Conservation (phyloP, 2,329 filamentous ascomycete species). For the Colletotrichum lini region DNA sequence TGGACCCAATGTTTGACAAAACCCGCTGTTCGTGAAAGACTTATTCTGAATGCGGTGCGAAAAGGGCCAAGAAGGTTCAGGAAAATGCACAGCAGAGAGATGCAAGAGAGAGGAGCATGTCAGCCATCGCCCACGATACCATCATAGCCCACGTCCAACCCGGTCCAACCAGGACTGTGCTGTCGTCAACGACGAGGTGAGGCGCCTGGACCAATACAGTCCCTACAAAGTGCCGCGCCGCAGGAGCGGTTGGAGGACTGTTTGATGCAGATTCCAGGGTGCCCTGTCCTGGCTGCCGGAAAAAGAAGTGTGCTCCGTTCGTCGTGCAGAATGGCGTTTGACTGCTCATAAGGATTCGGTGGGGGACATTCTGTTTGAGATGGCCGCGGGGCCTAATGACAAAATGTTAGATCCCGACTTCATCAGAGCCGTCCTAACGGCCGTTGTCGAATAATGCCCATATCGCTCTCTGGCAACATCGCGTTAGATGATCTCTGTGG, state of each 20-base stretch:
- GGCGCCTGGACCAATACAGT: not conserved
- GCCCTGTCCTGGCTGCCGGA: slow-evolving; percentile 5
- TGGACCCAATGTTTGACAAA: not conserved
- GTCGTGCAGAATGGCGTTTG: not conserved
- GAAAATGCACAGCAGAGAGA: not conserved
- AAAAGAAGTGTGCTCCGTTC: slow-evolving; percentile 27
- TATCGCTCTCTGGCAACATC: not conserved
- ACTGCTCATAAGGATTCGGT: not conserved
- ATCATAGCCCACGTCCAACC: not conserved
- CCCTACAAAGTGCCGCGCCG: not conserved
- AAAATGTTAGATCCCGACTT: not conserved
- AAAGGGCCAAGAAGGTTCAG: not conserved
- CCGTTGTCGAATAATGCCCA: not conserved
- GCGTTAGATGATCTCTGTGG: slow-evolving; percentile 3
- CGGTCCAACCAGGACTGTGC: not conserved
- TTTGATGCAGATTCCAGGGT: not conserved
- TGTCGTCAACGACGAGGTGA: not conserved
- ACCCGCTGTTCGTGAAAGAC: not conserved
- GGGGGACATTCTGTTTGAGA: not conserved
- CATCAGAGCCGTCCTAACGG: not conserved
- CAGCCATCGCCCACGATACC: not conserved
- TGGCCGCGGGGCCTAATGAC: no score
- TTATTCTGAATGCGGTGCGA: not conserved
- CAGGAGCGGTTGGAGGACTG: slow-evolving; percentile 7
- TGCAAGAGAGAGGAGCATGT: not conserved